These are phyloP conservation scores for Rhodamnia rubescens DNA, from an alignment of 345 rosid species.

Conservation along the genomic window DNA sequence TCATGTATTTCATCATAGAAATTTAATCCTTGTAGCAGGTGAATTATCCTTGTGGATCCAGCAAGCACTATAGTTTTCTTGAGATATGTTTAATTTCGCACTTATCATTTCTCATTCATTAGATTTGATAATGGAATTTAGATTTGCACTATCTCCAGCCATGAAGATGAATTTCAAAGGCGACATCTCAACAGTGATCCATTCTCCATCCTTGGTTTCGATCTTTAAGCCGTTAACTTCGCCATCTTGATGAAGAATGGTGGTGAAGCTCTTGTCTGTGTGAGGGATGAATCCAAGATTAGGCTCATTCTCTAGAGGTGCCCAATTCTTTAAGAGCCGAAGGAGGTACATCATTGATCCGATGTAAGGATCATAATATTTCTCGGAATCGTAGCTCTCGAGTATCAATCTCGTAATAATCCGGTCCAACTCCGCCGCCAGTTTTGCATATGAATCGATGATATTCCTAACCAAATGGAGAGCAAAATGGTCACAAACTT, in stretches of 20 bases:
- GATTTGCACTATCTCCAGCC: slow-evolving; percentile 26
- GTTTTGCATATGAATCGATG: slow-evolving; percentile 19
- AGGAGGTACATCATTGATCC: slow-evolving; percentile 32
- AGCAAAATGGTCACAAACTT: background rate
- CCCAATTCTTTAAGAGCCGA: slow-evolving; percentile 34
- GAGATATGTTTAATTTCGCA: background rate
- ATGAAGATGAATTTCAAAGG: slow-evolving; percentile 43
- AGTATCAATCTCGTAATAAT: slow-evolving; percentile 46
- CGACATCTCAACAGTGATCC: slow-evolving; percentile 27
- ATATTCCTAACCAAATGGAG: slow-evolving; percentile 5
- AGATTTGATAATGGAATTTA: background rate
- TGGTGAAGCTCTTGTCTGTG: slow-evolving; percentile 46
- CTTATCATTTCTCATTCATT: too few species aligned
- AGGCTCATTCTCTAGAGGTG: slow-evolving; percentile 18
- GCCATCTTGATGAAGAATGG: slow-evolving; percentile 45
- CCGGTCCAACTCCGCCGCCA: slow-evolving; percentile 28
- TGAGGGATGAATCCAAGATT: slow-evolving; percentile 37
- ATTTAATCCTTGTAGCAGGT: background rate
- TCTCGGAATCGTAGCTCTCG: slow-evolving; percentile 47
- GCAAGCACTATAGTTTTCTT: background rate
- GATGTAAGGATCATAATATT: slow-evolving; percentile 17
- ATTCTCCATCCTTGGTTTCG: slow-evolving; percentile 26
- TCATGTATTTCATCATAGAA: background rate
- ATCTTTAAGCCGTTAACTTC: slow-evolving; percentile 41
- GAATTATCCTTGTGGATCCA: background rate